Evolutionary conservation across 2,329 filamentous ascomycete species (phyloP).

Genomic region (Tolypocladium endophyticum): DNA sequence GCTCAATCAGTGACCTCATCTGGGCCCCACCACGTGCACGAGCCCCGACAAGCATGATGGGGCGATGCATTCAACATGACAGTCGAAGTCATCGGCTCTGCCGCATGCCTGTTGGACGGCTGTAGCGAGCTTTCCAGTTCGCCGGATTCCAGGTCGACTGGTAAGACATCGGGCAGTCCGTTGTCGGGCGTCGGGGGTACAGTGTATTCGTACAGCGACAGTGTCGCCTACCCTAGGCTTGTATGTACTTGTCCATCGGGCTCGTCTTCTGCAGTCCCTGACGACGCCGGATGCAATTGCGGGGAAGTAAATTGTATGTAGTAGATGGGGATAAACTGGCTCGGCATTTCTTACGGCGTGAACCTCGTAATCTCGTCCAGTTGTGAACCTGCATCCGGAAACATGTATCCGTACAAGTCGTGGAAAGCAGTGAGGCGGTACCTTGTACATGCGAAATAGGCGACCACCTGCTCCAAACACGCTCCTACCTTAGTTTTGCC

Average conservation of each 20-base stretch:
- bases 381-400: neutral
- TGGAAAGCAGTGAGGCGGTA: neutral
- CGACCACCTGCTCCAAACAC: neutral
- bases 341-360: no score
- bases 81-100: neutral
- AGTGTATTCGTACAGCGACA: no score
- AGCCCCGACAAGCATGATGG: neutral
- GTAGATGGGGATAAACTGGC: neutral
- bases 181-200: no score
- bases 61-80: neutral
- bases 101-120: neutral
- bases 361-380: neutral
- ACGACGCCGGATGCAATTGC: neutral
- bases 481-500: neutral
- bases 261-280: neutral
- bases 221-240: neutral
- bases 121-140: neutral
- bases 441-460: neutral
- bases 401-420: neutral
- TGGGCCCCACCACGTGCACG: neutral
- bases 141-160: neutral
- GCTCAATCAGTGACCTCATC: neutral
- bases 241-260: neutral
- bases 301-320: neutral
- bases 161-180: neutral